Conservation (phyloP, 805 yeast species). For the Jamesozyma gamospora region DNA sequence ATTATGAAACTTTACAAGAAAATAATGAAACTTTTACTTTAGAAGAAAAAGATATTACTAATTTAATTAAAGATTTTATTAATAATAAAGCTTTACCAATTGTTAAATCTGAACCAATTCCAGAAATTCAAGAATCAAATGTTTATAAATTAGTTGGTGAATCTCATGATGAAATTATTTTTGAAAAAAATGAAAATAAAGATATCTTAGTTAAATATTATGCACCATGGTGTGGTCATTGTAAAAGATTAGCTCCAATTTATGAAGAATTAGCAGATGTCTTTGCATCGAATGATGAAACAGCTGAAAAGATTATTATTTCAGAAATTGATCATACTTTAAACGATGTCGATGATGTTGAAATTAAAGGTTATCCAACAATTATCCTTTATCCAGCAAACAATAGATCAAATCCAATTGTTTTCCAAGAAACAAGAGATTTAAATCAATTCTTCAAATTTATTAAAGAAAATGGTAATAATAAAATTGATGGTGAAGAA, state of each 20-base stretch:
- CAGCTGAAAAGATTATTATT: conserved; percentile 48
- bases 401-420: conserved; percentile 53
- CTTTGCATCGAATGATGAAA: conserved; percentile 41
- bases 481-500: conserved; percentile 46
- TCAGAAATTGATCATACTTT: conserved; percentile 86
- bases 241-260: conserved; percentile 82
- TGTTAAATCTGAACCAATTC: conserved; percentile 77
- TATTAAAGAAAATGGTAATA: conserved; percentile 57
- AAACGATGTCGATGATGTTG: conserved; percentile 71
- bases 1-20: conserved; percentile 16
- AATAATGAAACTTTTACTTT: conserved; percentile 29
- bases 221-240: conserved; percentile 98
- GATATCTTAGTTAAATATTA: conserved; percentile 83
- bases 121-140: conserved; percentile 69
- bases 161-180: conserved; percentile 61
- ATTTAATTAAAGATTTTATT: conserved; percentile 52
- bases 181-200: conserved; percentile 37
- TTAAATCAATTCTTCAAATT: conserved; percentile 62
- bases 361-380: conserved; percentile 88
- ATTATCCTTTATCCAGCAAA: conserved; percentile 85
- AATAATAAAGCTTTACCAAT: conserved; percentile 61
- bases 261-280: conserved; percentile 79
- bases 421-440: conserved; percentile 63
- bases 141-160: conserved; percentile 74
- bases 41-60: conserved; percentile 43